These are phyloP conservation scores for Colletotrichum endophyticum DNA, from an alignment of 2,329 filamentous ascomycete species.

Conservation along the genomic window DNA sequence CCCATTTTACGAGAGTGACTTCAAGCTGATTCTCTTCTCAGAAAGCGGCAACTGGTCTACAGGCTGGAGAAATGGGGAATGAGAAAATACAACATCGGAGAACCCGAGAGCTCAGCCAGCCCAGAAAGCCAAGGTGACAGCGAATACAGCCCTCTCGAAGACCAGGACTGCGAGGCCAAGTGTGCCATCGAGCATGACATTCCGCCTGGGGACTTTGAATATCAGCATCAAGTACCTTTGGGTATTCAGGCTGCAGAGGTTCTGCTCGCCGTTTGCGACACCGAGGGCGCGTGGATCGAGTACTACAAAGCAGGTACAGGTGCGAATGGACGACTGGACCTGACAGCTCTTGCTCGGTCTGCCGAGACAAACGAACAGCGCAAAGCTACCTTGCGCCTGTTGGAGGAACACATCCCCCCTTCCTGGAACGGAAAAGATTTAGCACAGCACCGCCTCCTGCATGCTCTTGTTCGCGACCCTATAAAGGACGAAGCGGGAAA, in stretches of 20 bases:
- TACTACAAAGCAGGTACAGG: too few relatives aligned
- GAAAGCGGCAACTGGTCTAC: conserved; percentile 35
- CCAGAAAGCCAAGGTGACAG: background rate
- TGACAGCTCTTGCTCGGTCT: background rate
- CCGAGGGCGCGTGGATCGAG: too few relatives aligned
- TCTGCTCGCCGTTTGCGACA: background rate
- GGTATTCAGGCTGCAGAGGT: background rate
- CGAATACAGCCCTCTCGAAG: background rate
- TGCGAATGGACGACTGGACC: too few relatives aligned
- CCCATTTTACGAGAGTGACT: background rate
- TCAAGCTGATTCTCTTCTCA: conserved; percentile 4
- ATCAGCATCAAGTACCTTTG: background rate
- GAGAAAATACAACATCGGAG: conserved; percentile 28
- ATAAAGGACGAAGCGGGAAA: too few relatives aligned
- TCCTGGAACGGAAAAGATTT: too few relatives aligned
- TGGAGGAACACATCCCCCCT: too few relatives aligned
- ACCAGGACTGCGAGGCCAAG: background rate
- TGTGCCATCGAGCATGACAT: background rate
- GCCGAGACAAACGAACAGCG: background rate
- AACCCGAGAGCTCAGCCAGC: background rate
- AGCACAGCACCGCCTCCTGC: too few relatives aligned
- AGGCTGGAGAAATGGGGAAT: conserved; percentile 30
- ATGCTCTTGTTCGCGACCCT: too few relatives aligned
- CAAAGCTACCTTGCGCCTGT: too few relatives aligned
- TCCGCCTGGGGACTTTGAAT: background rate